These are phyloP conservation scores for Gossypium schwendimanii DNA, from an alignment of 441 rosid species.

Conservation along the genomic window DNA sequence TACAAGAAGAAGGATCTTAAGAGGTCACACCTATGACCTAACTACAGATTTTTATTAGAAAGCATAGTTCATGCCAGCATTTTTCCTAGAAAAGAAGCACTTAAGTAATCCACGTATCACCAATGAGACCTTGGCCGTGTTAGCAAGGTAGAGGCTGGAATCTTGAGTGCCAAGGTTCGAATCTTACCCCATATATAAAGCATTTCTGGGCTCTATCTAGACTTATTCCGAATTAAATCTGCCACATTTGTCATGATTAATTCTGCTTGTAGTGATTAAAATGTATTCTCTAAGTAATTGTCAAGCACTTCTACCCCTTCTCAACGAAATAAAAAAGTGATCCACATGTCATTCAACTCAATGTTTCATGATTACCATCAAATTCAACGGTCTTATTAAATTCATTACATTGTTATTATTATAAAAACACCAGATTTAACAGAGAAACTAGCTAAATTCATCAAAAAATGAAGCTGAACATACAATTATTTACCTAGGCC, in stretches of 20 bases:
- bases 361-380: background rate
- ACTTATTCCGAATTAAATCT: no score
- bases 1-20: background rate
- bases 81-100: background rate
- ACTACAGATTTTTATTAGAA: background rate
- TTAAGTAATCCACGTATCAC: background rate
- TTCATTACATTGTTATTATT: background rate
- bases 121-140: no score
- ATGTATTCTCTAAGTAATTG: no score
- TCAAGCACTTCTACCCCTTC: background rate
- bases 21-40: background rate
- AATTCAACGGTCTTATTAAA: background rate
- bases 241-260: no score
- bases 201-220: no score
- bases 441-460: background rate
- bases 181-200: no score
- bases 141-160: no score
- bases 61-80: background rate
- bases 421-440: background rate
- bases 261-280: no score
- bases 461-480: background rate
- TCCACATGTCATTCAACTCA: background rate
- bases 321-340: background rate
- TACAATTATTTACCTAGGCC: conserved; percentile 55
- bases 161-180: no score